Evolutionary conservation across 2,329 filamentous ascomycete genomes (phyloP).

Genomic region (Alternaria gaisen): DNA sequence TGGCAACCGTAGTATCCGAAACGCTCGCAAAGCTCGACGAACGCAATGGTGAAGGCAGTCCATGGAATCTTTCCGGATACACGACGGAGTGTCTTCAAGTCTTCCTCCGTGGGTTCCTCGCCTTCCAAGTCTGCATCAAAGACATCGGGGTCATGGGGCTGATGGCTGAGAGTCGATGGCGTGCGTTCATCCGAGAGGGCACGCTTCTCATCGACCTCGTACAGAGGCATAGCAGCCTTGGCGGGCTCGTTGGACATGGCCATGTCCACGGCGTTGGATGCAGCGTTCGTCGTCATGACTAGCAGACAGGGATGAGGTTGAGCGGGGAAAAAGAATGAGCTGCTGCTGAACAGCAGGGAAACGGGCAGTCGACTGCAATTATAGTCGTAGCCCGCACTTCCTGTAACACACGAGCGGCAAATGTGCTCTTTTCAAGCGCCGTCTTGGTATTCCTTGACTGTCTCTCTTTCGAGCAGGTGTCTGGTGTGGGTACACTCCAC

Average conservation of each 20-base stretch:
- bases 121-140: slow-evolving; percentile 47
- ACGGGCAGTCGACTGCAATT: slow-evolving; percentile 17
- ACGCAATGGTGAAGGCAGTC: slow-evolving; percentile 73
- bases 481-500: slow-evolving; percentile 5
- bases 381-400: slow-evolving; percentile 15
- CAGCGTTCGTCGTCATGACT: slow-evolving; percentile 44
- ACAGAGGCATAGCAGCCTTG: slow-evolving; percentile 42
- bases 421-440: slow-evolving; percentile 11
- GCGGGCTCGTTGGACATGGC: slow-evolving; percentile 47
- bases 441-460: slow-evolving; percentile 32
- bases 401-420: slow-evolving; percentile 18
- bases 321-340: slow-evolving; percentile 17
- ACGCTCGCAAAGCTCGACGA: slow-evolving; percentile 78
- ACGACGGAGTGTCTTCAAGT: slow-evolving; percentile 67
- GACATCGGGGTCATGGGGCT: slow-evolving; percentile 32
- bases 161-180: slow-evolving; percentile 28
- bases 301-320: slow-evolving; percentile 1
- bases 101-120: slow-evolving; percentile 67
- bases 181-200: slow-evolving; percentile 30
- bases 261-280: slow-evolving; percentile 45
- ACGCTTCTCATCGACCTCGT: slow-evolving; percentile 46
- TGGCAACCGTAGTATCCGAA: slow-evolving; percentile 80
- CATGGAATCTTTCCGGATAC: slow-evolving; percentile 72
- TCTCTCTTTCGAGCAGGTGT: slow-evolving; percentile 35
- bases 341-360: slow-evolving; percentile 12